A percentile compares a stretch with the other conserved stretches of the same genome.
Evolutionary conservation across 306 rosid genomes (phyloP).

Genomic region (Citrullus amarus): DNA sequence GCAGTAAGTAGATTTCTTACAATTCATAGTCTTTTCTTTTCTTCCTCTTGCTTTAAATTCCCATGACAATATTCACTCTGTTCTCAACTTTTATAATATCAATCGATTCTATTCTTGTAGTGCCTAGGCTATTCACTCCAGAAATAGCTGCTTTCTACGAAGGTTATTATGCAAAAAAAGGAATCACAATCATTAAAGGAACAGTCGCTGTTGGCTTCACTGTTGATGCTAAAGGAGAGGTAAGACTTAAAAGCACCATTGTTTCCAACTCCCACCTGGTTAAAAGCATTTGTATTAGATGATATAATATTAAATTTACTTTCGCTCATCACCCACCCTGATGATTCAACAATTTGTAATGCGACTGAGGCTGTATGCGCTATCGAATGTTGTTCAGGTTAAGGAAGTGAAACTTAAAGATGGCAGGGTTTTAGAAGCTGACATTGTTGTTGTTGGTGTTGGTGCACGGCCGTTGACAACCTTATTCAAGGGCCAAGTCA

Average conservation of each 20-base stretch:
- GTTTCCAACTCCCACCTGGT: neutral
- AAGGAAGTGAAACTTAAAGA: conserved; percentile 91
- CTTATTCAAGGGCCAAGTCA: conserved; percentile 88
- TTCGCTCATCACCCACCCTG: too few species aligned
- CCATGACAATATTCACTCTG: neutral
- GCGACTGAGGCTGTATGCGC: neutral
- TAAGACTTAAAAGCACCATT: conserved; percentile 10
- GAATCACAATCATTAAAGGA: conserved; percentile 76
- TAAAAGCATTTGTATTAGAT: too few species aligned
- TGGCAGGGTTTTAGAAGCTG: conserved; percentile 79
- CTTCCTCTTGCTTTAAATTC: neutral
- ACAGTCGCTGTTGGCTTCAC: conserved; percentile 79
- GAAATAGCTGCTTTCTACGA: conserved; percentile 86
- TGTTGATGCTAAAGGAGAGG: conserved; percentile 68
- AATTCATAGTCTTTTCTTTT: neutral
- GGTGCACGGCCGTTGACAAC: conserved; percentile 73
- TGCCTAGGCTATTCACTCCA: conserved; percentile 93
- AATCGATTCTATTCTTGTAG: conserved; percentile 32
- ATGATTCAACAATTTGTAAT: too few species aligned
- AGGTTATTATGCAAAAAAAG: conserved; percentile 72
- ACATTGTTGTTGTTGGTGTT: conserved; percentile 91
- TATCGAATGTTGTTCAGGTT: conserved; percentile 39
- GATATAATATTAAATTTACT: too few species aligned
- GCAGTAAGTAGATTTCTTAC: conserved; percentile 56
- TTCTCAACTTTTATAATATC: neutral